Conservation (phyloP, 2,329 filamentous ascomycete species). For the Talaromyces sp. region DNA sequence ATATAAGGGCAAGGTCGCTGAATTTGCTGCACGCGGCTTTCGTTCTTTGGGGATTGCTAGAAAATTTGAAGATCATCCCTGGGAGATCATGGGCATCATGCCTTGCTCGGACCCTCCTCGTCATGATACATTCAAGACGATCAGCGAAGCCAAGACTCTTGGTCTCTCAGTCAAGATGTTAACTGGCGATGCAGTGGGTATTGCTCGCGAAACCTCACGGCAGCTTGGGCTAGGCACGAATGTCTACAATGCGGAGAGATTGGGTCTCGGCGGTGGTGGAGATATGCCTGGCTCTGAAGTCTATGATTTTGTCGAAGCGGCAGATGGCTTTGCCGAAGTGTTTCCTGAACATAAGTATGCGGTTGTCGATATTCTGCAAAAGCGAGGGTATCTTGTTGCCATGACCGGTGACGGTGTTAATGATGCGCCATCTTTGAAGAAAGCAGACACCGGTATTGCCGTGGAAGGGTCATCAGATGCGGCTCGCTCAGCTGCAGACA, state of each 20-base stretch:
- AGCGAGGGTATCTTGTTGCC: constrained; percentile 88
- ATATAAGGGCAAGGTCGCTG: constrained; percentile 89
- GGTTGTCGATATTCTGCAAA: constrained; percentile 88
- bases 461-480: constrained; percentile 90
- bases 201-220: constrained; percentile 85
- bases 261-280: constrained; percentile 83
- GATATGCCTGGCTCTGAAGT: constrained; percentile 92
- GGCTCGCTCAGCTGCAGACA: constrained; percentile 85
- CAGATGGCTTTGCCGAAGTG: constrained; percentile 90
- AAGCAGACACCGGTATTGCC: constrained; percentile 89
- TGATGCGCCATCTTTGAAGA: constrained; percentile 54
- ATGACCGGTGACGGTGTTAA: constrained; percentile 75
- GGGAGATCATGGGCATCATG: constrained; percentile 95
- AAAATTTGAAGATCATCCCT: constrained; percentile 75
- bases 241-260: constrained; percentile 88
- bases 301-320: constrained; percentile 92
- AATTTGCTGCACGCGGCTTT: constrained; percentile 90
- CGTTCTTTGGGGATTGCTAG: constrained; percentile 89
- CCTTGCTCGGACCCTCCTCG: constrained; percentile 89
- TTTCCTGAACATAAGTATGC: constrained; percentile 96
- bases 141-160: constrained; percentile 82
- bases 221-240: constrained; percentile 90
- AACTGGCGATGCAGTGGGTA: constrained; percentile 90
- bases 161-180: constrained; percentile 94
- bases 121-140: constrained; percentile 84